Evolutionary conservation across 139 green algal species (phyloP), one percentile per base, ranked within the genome.

Genomic region (Coelastrella sp.): DNA sequence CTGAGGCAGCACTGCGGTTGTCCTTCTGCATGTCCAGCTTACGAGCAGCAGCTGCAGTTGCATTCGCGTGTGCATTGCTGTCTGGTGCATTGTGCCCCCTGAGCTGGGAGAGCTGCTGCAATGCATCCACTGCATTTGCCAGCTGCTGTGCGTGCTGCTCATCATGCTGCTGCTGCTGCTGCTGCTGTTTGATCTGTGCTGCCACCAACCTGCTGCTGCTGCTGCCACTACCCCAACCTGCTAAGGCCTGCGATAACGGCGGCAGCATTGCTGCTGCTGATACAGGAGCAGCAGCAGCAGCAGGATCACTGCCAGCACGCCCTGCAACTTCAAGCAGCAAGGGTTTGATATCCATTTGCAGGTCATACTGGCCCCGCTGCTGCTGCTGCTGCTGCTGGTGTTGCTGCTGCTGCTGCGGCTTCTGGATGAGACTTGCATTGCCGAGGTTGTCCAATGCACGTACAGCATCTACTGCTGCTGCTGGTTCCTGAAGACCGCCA

Each of bases 121-220:
- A 54, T 71, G 79, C 79, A 56, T 84, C 79, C 16, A 68, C 79
- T 68, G 79, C 79, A 71, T 14, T 54, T 57, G 57, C 57, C 19
- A 84, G 11, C 57, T 73, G 64, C 16, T 71, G 64, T 14, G 64
- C 64, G 13, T 71, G 64, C 13, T 71, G 64, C 11, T 71, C 64
- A 7, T 71, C 64, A 71, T 71, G 79, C 76, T 83, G 76, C 79
- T 85, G 80, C 80, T 86, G 80, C 80, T 86, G 80, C 60, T 86
- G 80, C 80, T 86, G 80, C 74, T 80, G 74, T 7, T 14, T 3
- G 22, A 59, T n/a, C 74, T 71, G 64, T 78, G 73, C 73, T 32
- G 73, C 19, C 73, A 78, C 23, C 13, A 78, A 54, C 73, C 20
- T 32, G 19, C 79, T 83, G 76, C 76, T 84, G 79, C 79, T 85